These are phyloP conservation scores for Geum urbanum DNA, from an alignment of 306 rosid species.

Conservation along the genomic window DNA sequence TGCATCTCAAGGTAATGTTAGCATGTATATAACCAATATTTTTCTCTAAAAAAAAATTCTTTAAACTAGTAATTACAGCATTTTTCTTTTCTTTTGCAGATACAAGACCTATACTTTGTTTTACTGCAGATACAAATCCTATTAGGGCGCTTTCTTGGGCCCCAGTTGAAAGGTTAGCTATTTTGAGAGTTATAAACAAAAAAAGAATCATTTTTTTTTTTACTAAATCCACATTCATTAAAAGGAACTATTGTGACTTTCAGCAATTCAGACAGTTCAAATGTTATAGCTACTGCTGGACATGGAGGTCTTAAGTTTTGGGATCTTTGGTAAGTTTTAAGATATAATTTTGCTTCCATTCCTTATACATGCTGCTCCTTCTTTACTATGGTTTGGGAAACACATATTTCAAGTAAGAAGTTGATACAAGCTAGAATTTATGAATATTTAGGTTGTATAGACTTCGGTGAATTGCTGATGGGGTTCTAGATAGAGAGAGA, in stretches of 20 bases:
- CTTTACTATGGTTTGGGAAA: neutral
- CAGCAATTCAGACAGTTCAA: constrained; percentile 68
- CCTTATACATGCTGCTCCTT: constrained; percentile 2
- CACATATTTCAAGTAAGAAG: neutral
- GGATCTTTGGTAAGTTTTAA: constrained; percentile 69
- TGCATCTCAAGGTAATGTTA: constrained; percentile 55
- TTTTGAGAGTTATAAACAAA: neutral
- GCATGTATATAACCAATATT: constrained; percentile 19
- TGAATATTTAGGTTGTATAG: neutral
- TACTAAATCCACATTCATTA: neutral
- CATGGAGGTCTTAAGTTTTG: constrained; percentile 92
- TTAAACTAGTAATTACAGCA: constrained; percentile 3
- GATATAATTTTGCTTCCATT: neutral
- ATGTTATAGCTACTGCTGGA: constrained; percentile 74
- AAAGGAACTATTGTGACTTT: constrained; percentile 15
- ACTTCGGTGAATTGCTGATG: neutral
- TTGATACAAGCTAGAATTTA: neutral
- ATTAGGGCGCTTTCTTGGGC: constrained; percentile 91
- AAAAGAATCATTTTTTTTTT: too few relatives aligned
- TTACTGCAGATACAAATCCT: constrained; percentile 78
- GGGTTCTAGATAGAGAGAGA: too few relatives aligned
- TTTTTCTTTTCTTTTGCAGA: constrained; percentile 48
- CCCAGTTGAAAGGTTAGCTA: constrained; percentile 71
- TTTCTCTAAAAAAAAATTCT: neutral
- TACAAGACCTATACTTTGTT: constrained; percentile 74